Evolutionary conservation across 192 early-diverging fungal genomes (phyloP), one percentile per base, ranked within the genome.

Genomic region (Geosiphon pyriformis): DNA sequence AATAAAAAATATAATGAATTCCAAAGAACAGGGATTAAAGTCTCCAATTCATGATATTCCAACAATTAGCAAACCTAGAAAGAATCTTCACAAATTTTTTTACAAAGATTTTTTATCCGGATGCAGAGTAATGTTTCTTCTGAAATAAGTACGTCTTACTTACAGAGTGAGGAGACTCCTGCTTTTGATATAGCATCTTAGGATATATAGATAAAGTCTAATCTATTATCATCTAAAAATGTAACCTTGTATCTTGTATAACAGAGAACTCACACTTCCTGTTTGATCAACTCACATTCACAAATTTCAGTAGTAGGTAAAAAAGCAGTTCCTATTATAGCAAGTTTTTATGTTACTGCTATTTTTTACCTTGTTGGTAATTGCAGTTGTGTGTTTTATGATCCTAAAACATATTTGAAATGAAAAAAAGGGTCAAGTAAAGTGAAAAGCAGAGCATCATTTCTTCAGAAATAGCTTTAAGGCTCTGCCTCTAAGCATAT

Each of bases 251-350:
- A 62, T 26, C 42, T 62, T 62, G 60, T 47, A 49, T 11, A 62
- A 49, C 42, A 23, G 46, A 26, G 29, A 48, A 62, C 46, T 62
- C 29, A 62, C 29, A 26, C 37, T 1, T 49, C 60, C 46, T 62
- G 42, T 26, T 62, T 62, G 26, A 62, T 49, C 37, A 23, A 47
- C 46, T 62, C 46, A 15, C 15, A 62, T 62, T 49, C 46, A 27
- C 60, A 47, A 47, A 62, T 62, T 62, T 15, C 23, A 23, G 30
- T 61, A 22, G 59, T 1, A 61, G 59, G 59, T 18, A 61, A 42
- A 42, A 26, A 42, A 61, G 59, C 53, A 29, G 23, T 55, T 29
- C 6, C 53, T 55, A 29, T 55, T 55, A 2, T 55, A 4, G 23
- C 53, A 55, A 55, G 53, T 4, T 55, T 55, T 55, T 12, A 55